phyloP scores from a whole-genome alignment of 2,329 filamentous ascomycete species.

The Lasiodiplodia sp. region DNA sequence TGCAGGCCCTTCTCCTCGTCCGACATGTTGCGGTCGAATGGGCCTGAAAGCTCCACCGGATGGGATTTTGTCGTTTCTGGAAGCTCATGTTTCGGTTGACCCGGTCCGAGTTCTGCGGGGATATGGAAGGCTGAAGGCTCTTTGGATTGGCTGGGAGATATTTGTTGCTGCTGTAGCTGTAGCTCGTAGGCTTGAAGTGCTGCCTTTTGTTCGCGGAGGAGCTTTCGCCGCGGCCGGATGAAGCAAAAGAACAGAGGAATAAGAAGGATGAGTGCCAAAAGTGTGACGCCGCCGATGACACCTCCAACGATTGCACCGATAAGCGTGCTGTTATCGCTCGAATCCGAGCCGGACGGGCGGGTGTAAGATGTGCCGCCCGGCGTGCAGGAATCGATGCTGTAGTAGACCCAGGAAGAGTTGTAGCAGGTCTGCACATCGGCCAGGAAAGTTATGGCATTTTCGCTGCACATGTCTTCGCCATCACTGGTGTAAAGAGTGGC shows the following conservation, averaged over 20 bases:
- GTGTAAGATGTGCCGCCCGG: slow-evolving; percentile 33
- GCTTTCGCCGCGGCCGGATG: slow-evolving; percentile 4
- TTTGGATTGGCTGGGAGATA: background rate
- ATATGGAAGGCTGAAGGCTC: background rate
- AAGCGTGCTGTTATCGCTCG: slow-evolving; percentile 21
- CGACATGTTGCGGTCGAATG: slow-evolving; percentile 5
- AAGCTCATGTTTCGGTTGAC: background rate
- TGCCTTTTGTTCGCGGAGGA: slow-evolving; percentile 11
- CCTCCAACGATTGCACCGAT: slow-evolving; percentile 12
- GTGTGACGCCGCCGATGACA: background rate
- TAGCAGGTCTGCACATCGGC: slow-evolving; percentile 39
- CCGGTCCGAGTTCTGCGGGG: background rate
- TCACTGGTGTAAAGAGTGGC: slow-evolving; percentile 40
- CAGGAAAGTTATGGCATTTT: slow-evolving; percentile 30
- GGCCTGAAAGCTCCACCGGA: background rate
- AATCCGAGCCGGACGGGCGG: background rate
- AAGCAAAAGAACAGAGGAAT: slow-evolving; percentile 12
- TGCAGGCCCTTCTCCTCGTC: slow-evolving; percentile 13
- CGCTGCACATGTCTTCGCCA: slow-evolving; percentile 23
- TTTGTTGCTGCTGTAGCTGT: background rate
- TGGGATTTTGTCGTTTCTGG: background rate
- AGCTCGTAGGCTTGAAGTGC: slow-evolving; percentile 3
- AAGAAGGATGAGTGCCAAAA: background rate
- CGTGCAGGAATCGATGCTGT: slow-evolving; percentile 36
- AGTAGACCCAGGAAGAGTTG: slow-evolving; percentile 40